Base-by-base conservation (phyloP, 2,329 filamentous ascomycete species). In the Tetracladium maxilliforme region DNA sequence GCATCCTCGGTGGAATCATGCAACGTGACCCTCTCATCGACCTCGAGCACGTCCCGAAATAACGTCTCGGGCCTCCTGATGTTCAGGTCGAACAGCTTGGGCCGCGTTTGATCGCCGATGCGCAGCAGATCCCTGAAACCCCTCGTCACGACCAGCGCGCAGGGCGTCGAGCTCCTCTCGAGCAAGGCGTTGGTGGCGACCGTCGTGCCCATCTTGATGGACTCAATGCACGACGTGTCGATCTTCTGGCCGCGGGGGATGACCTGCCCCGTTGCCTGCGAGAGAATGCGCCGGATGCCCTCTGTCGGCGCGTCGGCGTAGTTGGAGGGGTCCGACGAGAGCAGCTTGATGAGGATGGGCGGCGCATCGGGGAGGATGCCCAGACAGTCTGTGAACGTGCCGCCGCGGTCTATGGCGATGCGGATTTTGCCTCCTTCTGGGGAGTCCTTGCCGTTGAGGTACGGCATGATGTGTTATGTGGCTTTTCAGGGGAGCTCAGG, bases 101-200 rank as follows among this genome's bases (percentile, higher is more conserved):
- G 76, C 16, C 77, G 59, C 6, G 67, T 68, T 45, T 82, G 76
- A 38, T 81, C 78, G 4, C 77, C 76, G 42, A 83, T 81, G 27
- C 66, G 57, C n/a, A 80, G 54, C 32, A 74, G 72, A 41, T 82
- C 75, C 33, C 68, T 72, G 49, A 82, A 80, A 0, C 74, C 75
- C 35, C 72, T 74, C 1, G 73, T 81, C 3, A 78, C 70, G 5
- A 80, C 56, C 43, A 83, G 63, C 3, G 72, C 77, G 38, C 76
- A 76, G 27, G 58, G 61, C 42, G 79, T 74, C 10, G 77, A 77
- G 41, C 82, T 82, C 13, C 73, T 51, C 39, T 81, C 74, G 2
- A 83, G 51, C n/a, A 83, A 48, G 1, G 77, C 75, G 48, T 82
- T 83, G 1, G 76, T 82, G 2, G 75, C 76, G 6, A 82, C 72